Conservation (phyloP, 1,284 basidiomycete species). For the Clitocybe nebularis region DNA sequence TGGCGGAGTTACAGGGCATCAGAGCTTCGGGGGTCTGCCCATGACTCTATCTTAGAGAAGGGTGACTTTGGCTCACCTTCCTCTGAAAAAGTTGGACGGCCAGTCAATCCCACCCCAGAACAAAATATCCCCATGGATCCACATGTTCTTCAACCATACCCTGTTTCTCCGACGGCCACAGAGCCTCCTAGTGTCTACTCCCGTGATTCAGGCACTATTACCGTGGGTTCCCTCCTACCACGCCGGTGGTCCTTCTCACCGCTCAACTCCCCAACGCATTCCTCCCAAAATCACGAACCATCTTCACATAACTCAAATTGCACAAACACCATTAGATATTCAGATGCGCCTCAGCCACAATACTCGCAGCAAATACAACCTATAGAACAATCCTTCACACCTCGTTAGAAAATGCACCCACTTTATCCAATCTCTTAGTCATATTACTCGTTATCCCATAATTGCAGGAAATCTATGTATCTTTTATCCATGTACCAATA, state of each 20-base stretch:
- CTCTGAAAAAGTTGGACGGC: constrained; percentile 29
- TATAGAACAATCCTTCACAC: too few species aligned
- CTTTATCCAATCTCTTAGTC: too few species aligned
- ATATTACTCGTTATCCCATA: too few species aligned
- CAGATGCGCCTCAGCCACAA: constrained; percentile 4
- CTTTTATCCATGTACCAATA: too few species aligned
- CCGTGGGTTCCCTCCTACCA: constrained; percentile 31
- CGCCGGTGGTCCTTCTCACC: constrained; percentile 34
- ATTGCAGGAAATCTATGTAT: too few species aligned
- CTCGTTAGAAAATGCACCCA: too few species aligned
- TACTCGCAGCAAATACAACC: too few species aligned
- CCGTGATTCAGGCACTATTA: constrained; percentile 30
- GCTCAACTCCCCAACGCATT: constrained; percentile 24
- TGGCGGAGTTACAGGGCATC: constrained; percentile 11
- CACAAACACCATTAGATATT: constrained; percentile 8
- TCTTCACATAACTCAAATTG: constrained; percentile 10
- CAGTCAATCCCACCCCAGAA: constrained; percentile 54
- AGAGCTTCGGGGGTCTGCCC: constrained; percentile 5
- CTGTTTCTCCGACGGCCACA: constrained; percentile 36
- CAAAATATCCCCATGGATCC: constrained; percentile 41
- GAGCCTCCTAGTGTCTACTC: constrained; percentile 27
- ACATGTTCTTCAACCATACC: constrained; percentile 38
- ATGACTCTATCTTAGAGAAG: constrained; percentile 27
- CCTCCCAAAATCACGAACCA: constrained; percentile 13
- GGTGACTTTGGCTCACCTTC: constrained; percentile 15